These are phyloP conservation scores for Gracilaria gracilis DNA, from an alignment of 23 red algal species.

Conservation along the genomic window DNA sequence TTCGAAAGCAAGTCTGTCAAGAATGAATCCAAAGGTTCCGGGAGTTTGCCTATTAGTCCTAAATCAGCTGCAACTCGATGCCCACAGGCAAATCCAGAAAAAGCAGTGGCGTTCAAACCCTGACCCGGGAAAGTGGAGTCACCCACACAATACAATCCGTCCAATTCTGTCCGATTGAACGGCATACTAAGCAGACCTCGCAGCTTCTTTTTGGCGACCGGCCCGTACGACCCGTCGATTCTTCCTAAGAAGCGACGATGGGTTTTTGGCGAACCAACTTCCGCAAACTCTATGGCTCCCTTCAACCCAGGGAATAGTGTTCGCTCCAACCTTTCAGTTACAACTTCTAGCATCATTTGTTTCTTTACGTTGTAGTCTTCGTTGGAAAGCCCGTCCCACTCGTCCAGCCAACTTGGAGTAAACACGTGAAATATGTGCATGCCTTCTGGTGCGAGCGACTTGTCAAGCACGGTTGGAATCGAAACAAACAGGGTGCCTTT, in stretches of 20 bases:
- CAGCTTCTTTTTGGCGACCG: slow-evolving; percentile 70
- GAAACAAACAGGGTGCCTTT: slow-evolving; percentile 91
- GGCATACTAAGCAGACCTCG: slow-evolving; percentile 90
- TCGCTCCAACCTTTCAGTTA: slow-evolving; percentile 68
- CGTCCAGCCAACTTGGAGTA: slow-evolving; percentile 88
- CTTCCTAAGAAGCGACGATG: slow-evolving; percentile 94
- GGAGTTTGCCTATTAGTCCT: slow-evolving; percentile 56
- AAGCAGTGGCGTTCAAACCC: slow-evolving; percentile 95
- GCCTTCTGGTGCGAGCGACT: slow-evolving; percentile 81
- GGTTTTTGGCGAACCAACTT: slow-evolving; percentile 85
- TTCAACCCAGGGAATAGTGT: slow-evolving; percentile 68
- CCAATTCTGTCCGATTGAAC: slow-evolving; percentile 87
- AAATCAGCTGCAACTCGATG: slow-evolving; percentile 93
- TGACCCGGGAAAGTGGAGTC: slow-evolving; percentile 96
- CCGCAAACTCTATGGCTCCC: slow-evolving; percentile 68
- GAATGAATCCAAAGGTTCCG: slow-evolving; percentile 63
- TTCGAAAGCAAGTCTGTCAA: slow-evolving; percentile 58
- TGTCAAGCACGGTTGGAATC: slow-evolving; percentile 96
- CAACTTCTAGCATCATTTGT: slow-evolving; percentile 17
- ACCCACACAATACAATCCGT: slow-evolving; percentile 94
- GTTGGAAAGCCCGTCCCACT: slow-evolving; percentile 73
- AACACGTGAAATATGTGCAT: slow-evolving; percentile 98
- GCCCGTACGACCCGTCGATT: slow-evolving; percentile 91
- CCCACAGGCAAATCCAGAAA: slow-evolving; percentile 88
- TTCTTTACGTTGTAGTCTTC: slow-evolving; percentile 84